Evolutionary conservation across 179 eudicot species (phyloP), one percentile per base, ranked within the genome.

Genomic region (Spergularia azorica): DNA sequence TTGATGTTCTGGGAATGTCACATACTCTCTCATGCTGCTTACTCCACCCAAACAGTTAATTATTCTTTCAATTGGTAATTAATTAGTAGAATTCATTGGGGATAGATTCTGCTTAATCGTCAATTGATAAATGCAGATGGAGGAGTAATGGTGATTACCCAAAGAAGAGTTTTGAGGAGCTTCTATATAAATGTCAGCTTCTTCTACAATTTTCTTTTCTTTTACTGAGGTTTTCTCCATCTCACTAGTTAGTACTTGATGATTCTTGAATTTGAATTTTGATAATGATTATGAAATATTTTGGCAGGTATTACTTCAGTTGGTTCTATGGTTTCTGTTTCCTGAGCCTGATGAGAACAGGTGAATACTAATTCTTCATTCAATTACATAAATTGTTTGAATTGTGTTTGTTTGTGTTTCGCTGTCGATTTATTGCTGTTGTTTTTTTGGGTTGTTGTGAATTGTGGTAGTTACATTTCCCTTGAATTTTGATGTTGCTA

Each of bases 301-400:
- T 75, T 55, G 51, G 77, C 89, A 92, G 98, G 97, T 92, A 20
- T 83, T 90, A 2, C 43, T 82, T 52, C 97, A 92, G 86, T 82
- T 92, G 85, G 51, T 90, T 55, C 64, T 86, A 46, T 92, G 95
- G 71, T 75, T 94, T 77, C 46, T 85, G 70, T 77, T 92, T 62
- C 96, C 96, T 32, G 82, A 92, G 62, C 88, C 96, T 1, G 96
- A 91, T 51, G 97, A 93, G 76, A 91, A 93, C 81, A 91, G 97
- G 97, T 92, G 43, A 58, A 32, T 63, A 39, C 18, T 74, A 20
- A 41, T n/a, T 62, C 26, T 67, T 3, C 67, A 15, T 57, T 41
- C 43, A 41, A 2, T 41, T 41, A 41, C n/a, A n/a, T 41, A 41
- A 41, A 2, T 41, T 41, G 2, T 41, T 41, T 92, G 46, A 4